Evolutionary conservation across 202 grass and related monocot genomes (phyloP).

Genomic region (Bolboschoenoplectus hybrid): DNA sequence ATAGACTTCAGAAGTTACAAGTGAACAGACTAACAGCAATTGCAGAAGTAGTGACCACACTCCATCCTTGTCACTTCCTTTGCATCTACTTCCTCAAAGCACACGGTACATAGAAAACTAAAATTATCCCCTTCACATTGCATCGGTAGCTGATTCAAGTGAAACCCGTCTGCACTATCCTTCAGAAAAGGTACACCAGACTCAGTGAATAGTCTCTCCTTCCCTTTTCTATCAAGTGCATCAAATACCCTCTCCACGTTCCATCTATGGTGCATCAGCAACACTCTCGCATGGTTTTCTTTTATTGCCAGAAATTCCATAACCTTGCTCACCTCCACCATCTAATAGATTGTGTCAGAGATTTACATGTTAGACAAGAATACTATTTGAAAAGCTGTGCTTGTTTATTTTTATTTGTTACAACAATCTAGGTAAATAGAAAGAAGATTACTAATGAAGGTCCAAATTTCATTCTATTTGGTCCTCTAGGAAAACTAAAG

Average conservation of each 20-base stretch:
- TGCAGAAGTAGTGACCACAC: conserved; percentile 85
- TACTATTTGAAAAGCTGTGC: not conserved
- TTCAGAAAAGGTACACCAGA: conserved; percentile 47
- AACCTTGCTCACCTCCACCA: conserved; percentile 49
- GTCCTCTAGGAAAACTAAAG: not conserved
- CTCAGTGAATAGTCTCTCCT: conserved; percentile 56
- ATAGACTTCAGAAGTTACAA: not conserved
- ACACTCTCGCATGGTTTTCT: conserved; percentile 55
- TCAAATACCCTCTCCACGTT: conserved; percentile 62
- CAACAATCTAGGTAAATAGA: not conserved
- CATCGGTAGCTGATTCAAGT: not conserved
- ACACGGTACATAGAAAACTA: conserved; percentile 56
- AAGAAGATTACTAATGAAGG: not conserved
- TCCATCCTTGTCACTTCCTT: conserved; percentile 57
- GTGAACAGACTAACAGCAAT: conserved; percentile 37
- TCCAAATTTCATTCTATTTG: not conserved
- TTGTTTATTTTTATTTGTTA: not conserved
- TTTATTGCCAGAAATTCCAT: conserved; percentile 70
- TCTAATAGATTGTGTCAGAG: conserved; percentile 33
- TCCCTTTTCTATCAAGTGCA: conserved; percentile 61
- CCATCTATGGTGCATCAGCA: conserved; percentile 81
- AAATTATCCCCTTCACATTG: conserved; percentile 25
- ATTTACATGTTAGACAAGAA: not conserved
- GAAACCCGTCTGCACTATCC: conserved; percentile 27
- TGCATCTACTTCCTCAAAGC: conserved; percentile 55